Base-by-base conservation (phyloP, 2,329 filamentous ascomycete species). In the Plectosphaerella plurivora region DNA sequence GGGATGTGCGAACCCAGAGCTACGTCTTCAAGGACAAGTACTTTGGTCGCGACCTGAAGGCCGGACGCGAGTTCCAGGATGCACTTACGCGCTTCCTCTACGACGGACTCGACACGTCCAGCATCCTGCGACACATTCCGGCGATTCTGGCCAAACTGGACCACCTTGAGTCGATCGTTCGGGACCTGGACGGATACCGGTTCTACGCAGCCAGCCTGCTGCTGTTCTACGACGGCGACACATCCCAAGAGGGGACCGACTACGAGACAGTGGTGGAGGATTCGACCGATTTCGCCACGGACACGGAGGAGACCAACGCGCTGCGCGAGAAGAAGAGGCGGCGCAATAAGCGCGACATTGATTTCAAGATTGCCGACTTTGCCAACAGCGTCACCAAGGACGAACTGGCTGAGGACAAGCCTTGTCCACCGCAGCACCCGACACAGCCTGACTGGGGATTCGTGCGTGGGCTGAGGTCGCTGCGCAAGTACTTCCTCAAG, bases 21-120 rank as follows among this genome's bases (percentile, higher is more conserved):
- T 97, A 96, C 65, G 78, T 92, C n/a, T 99, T 97, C 65, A 89
- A 96, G 66, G 94, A 99, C 78, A 99, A 99, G 70, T 99, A 99
- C 69, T 96, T 91, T 65, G 94, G 94, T 2, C 87, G 94, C 51
- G 84, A 90, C 60, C 75, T 99, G 35, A 92, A 92, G 68, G 91
- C 88, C 3, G 94, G 94, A 2, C 77, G 81, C 3, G 90, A 97
- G 65, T 97, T 99, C 63, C 89, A 96, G 64, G 84, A 88, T 54
- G 92, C 92, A 0, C 76, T 99, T 5, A 93, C 86, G 50, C 84
- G 89, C 25, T 99, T 97, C 66, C 81, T 99, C 55, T 96, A 91
- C 68, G 91, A 97, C 60, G 94, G 93, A 0, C 80, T 90, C 20
- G 90, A 92, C 58, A 82, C 90, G 64, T 77, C 82, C 33, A 92